Evolutionary conservation across 192 early-diverging fungal genomes (phyloP).

Genomic region (Coemansia sp.): DNA sequence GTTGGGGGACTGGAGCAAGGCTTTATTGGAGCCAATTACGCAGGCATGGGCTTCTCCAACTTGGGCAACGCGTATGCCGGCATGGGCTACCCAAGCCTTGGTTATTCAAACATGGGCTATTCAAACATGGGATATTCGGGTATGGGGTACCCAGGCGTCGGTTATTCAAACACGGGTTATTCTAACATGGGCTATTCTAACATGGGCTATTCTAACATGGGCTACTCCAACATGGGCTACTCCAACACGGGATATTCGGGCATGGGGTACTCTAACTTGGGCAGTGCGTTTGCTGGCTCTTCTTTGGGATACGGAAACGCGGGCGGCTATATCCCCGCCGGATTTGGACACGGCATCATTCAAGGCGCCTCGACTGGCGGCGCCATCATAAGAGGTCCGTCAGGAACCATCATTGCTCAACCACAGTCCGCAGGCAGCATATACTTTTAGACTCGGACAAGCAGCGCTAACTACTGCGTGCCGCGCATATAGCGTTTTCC

Average conservation of each 20-base stretch:
- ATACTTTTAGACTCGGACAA: constrained; percentile 3
- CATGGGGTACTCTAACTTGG: constrained; percentile 1
- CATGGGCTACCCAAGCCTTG: background rate
- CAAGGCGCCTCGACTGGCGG: constrained; percentile 14
- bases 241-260: background rate
- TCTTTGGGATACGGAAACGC: background rate
- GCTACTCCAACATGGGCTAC: background rate
- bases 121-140: background rate
- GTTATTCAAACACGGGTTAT: background rate
- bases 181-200: background rate
- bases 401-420: constrained; percentile 11
- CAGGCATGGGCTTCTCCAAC: background rate
- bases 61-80: background rate
- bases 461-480: background rate
- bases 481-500: background rate
- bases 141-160: background rate
- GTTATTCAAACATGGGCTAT: background rate
- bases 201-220: constrained; percentile 2
- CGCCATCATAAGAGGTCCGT: constrained; percentile 12
- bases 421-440: constrained; percentile 24
- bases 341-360: constrained; percentile 13
- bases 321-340: constrained; percentile 10
- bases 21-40: background rate
- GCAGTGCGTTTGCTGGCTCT: background rate
- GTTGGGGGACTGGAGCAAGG: background rate